Evolutionary conservation across 495 filamentous ascomycete genomes (phyloP), one percentile per base, ranked within the genome.

Genomic region (Hyaloscypha bicolor): DNA sequence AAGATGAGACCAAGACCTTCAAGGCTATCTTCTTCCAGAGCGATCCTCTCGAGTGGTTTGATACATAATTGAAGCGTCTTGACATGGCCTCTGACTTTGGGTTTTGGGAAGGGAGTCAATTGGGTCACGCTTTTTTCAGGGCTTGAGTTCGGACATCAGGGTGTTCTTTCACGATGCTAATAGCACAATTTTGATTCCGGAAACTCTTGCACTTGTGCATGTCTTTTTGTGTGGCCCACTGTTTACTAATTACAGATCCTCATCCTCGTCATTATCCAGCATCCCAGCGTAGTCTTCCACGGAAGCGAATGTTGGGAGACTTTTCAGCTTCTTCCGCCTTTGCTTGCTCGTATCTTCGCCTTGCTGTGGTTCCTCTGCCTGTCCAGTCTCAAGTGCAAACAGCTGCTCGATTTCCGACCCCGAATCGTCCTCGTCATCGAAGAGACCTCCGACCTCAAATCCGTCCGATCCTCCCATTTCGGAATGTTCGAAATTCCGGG

Each of bases 211-310:
- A 19, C 16, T 14, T 12, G 16, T 48, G 42, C 42, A 48, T 48
- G 16, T 48, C 42, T 4, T 48, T 12, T 45, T 25, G n/a, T 33
- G 14, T 53, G 31, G 19, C 3, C 31, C 29, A 25, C 25, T 25
- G 25, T 37, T 53, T 39, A 39, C 21, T 9, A 3, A 3, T 55
- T 52, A 65, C 25, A 68, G 57, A 64, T 71, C 71, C 35, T 73
- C 71, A 32, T 71, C 89, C 55, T 90, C 90, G 66, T 93, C 92
- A 61, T 81, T 87, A 14, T 82, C 91, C 71, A 99, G 74, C 82
- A 97, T 84, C 68, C 90, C 90, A 30, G 93, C 94, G 78, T 98
- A 98, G 72, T 99, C 96, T 25, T 98, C 95, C 22, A 83, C 89
- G 35, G 91, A 93, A 25, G 96, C 95, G 80, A 98, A 99, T 0